Base-by-base conservation (phyloP, 2,329 filamentous ascomycete genomes). In the Neospermospora avenae region DNA sequence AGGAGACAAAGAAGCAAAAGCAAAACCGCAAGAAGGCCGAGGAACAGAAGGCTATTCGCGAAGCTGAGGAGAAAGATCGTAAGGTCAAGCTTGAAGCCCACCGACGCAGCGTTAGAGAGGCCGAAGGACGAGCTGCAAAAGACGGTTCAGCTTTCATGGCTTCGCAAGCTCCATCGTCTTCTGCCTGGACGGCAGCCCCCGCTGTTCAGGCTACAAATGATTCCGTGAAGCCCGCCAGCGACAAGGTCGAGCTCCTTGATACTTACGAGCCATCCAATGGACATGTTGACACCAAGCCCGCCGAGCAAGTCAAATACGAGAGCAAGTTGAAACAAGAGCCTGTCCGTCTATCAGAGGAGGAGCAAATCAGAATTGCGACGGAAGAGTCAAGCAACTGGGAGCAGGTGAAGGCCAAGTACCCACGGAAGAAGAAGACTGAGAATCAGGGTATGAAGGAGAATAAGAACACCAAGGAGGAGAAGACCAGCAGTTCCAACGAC, bases 1-100 rank as follows among this genome's bases (percentile, higher is more conserved):
- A 82, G 18, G 90, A 96, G 80, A 89, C 88, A 20, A 97, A 97
- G 88, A 97, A 97, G 81, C 91, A 96, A 79, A 87, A 92, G 62
- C 93, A 97, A 79, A 95, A 96, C 78, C 85, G 88, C 67, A 86
- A 89, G 79, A 97, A 96, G 85, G 86, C 84, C 39, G 92, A 96
- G 76, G 88, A 86, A 60, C 86, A 86, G 70, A 95, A 91, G 80
- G 79, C 81, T 31, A 81, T 84, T 59, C 86, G 89, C 31, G 88
- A 93, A 72, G 88, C 90, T 68, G 85, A 88, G 0, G 93, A 97
- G 77, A 84, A 86, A 71, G 82, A 90, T 70, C 88, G 93, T 71
- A 90, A 91, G 77, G 78, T 79, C 39, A 80, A 90, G 62, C 80
- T 90, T 69, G 92, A 97, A 78, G 87, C 89, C 73, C 93, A 96